Evolutionary conservation across 305 asterid species (phyloP).

Genomic region (Solanum aculeatissimum): DNA sequence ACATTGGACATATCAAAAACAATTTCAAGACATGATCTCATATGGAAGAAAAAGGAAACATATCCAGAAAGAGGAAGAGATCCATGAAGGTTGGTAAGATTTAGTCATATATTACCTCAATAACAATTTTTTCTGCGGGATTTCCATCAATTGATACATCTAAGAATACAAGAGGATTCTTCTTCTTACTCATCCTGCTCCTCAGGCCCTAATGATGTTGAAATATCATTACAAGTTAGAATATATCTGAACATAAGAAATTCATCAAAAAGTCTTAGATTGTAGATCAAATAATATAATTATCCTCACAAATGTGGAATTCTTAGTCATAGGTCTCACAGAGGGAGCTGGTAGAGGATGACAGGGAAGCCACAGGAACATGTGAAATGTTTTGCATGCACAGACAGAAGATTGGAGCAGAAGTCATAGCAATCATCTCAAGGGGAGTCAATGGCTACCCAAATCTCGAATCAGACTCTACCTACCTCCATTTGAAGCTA

Average conservation of each 20-base stretch:
- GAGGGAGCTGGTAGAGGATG: background rate
- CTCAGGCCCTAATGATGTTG: slow-evolving; percentile 6
- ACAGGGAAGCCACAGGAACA: background rate
- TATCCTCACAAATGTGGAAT: background rate
- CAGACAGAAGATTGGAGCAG: background rate
- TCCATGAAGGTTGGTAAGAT: background rate
- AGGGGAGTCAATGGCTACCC: background rate
- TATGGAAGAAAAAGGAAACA: background rate
- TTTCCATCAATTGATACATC: slow-evolving; percentile 66
- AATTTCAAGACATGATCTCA: background rate
- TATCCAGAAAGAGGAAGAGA: background rate
- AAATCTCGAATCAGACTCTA: background rate
- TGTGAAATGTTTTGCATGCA: background rate
- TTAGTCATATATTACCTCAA: slow-evolving; percentile 44
- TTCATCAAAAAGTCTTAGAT: background rate
- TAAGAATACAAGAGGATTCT: slow-evolving; percentile 68
- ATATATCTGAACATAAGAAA: background rate
- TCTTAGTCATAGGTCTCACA: background rate
- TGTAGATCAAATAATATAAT: background rate
- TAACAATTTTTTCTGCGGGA: slow-evolving; percentile 51
- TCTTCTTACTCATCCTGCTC: slow-evolving; percentile 40
- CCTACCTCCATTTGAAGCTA: background rate
- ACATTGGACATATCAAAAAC: background rate
- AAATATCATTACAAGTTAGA: background rate
- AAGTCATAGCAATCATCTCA: background rate